These are phyloP conservation scores for Colletotrichum coccodes DNA, from an alignment of 2,329 filamentous ascomycete genomes.

Conservation along the genomic window DNA sequence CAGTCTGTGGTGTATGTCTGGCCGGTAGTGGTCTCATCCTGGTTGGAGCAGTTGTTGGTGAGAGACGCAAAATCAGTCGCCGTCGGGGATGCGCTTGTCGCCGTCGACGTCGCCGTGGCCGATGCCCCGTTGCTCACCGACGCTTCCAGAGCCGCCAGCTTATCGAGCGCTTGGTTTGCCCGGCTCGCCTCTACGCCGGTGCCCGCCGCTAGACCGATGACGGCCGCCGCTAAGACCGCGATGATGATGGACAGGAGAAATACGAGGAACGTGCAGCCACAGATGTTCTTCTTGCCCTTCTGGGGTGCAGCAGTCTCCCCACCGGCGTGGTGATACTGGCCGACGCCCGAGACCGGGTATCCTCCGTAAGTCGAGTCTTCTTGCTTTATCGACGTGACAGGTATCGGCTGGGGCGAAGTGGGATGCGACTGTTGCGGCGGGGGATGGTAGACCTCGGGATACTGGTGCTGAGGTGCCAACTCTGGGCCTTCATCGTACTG, in stretches of 20 bases:
- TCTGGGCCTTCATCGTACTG: constrained; percentile 32
- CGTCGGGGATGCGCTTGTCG: constrained; percentile 35
- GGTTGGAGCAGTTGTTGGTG: constrained; percentile 51
- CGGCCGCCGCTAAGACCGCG: constrained; percentile 49
- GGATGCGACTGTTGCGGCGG: constrained; percentile 6
- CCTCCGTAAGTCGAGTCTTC: constrained; percentile 22
- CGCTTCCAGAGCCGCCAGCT: constrained; percentile 42
- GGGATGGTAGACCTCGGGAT: constrained; percentile 28
- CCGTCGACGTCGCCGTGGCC: constrained; percentile 32
- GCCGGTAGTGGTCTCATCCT: constrained; percentile 47
- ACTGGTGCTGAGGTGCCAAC: constrained; percentile 23
- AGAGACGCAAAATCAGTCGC: constrained; percentile 43
- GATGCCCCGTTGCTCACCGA: constrained; percentile 31
- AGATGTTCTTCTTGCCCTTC: constrained; percentile 23
- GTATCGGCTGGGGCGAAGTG: constrained; percentile 11
- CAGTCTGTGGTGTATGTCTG: constrained; percentile 51
- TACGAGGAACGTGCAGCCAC: constrained; percentile 46
- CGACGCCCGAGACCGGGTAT: constrained; percentile 13
- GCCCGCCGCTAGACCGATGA: constrained; percentile 56
- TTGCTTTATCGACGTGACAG: constrained; percentile 20
- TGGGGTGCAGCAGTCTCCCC: background rate
- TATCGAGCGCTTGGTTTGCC: constrained; percentile 47
- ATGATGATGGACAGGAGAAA: constrained; percentile 53
- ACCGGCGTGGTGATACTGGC: constrained; percentile 7
- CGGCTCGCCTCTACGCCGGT: constrained; percentile 53